Conservation (phyloP, 306 rosid genomes). For the Rosa multiflora region DNA sequence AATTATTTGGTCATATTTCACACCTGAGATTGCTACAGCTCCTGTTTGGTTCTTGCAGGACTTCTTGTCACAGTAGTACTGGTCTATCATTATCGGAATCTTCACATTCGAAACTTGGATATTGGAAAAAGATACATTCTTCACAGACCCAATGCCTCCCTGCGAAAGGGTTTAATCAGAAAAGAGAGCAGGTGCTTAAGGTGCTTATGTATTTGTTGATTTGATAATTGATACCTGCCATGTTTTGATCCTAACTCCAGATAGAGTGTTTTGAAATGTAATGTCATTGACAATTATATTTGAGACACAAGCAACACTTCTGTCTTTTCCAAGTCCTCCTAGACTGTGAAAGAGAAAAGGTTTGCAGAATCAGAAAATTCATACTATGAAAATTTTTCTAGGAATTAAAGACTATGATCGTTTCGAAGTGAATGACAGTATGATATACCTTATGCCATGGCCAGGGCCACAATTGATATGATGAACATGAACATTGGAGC, state of each 20-base stretch:
- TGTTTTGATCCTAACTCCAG: conserved; percentile 90
- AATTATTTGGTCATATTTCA: conserved; percentile 53
- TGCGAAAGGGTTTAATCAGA: conserved; percentile 17
- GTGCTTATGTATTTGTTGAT: neutral
- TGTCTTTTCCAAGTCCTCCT: conserved; percentile 83
- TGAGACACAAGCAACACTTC: conserved; percentile 80
- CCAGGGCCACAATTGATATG: conserved; percentile 94
- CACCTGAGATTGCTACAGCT: conserved; percentile 58
- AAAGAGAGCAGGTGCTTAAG: neutral
- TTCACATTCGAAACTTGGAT: conserved; percentile 66
- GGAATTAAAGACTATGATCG: neutral
- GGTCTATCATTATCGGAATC: conserved; percentile 77
- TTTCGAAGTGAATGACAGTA: neutral
- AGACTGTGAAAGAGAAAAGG: conserved; percentile 37
- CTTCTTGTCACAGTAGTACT: conserved; percentile 81
- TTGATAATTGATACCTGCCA: conserved; percentile 69
- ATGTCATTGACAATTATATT: conserved; percentile 64
- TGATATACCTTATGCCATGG: conserved; percentile 84
- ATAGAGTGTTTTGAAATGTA: conserved; percentile 65
- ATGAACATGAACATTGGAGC: conserved; percentile 86
- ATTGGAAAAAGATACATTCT: conserved; percentile 81
- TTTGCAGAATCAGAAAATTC: neutral
- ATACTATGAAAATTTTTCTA: neutral
- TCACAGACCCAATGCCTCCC: conserved; percentile 95
- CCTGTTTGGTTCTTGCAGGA: conserved; percentile 71